Evolutionary conservation across 2,329 filamentous ascomycete genomes (phyloP).

Genomic region (Fusarium sp.): DNA sequence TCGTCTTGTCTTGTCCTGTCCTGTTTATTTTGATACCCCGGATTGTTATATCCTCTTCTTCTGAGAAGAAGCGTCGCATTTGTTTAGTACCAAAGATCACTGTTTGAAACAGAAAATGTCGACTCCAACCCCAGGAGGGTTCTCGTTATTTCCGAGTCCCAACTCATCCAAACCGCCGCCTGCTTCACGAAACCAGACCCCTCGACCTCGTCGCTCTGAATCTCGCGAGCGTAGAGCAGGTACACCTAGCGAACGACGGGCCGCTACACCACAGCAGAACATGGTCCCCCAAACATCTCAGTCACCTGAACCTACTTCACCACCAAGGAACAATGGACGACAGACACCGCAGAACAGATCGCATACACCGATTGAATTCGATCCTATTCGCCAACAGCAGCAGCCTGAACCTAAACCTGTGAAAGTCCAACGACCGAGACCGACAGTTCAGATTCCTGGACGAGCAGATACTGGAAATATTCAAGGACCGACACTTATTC

Average conservation of each 20-base stretch:
- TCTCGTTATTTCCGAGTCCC: slow-evolving; percentile 69
- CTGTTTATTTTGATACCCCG: slow-evolving; percentile 32
- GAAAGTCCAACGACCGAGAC: slow-evolving; percentile 55
- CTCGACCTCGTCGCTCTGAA: slow-evolving; percentile 54
- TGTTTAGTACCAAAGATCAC: not conserved
- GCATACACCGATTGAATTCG: slow-evolving; percentile 52
- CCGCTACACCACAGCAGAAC: slow-evolving; percentile 41
- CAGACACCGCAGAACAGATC: slow-evolving; percentile 51
- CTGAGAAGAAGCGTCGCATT: slow-evolving; percentile 40
- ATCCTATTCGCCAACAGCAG: slow-evolving; percentile 45
- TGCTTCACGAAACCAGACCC: slow-evolving; percentile 54
- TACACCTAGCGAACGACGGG: slow-evolving; percentile 51
- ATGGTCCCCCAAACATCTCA: slow-evolving; percentile 32
- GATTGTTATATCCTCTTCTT: slow-evolving; percentile 38
- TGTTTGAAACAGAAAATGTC: slow-evolving; percentile 54
- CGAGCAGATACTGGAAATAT: slow-evolving; percentile 65
- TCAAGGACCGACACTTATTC: slow-evolving; percentile 59
- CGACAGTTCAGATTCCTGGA: slow-evolving; percentile 57
- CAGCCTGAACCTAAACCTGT: slow-evolving; percentile 41
- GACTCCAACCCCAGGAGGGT: slow-evolving; percentile 59
- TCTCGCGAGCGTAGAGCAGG: slow-evolving; percentile 53
- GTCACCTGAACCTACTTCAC: slow-evolving; percentile 43
- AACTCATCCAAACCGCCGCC: slow-evolving; percentile 52
- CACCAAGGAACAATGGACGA: slow-evolving; percentile 46
- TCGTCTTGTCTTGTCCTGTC: not conserved